phyloP scores from a whole-genome alignment of 768 basidiomycete genomes.

The Rhodotorula sphaerocarpa region DNA sequence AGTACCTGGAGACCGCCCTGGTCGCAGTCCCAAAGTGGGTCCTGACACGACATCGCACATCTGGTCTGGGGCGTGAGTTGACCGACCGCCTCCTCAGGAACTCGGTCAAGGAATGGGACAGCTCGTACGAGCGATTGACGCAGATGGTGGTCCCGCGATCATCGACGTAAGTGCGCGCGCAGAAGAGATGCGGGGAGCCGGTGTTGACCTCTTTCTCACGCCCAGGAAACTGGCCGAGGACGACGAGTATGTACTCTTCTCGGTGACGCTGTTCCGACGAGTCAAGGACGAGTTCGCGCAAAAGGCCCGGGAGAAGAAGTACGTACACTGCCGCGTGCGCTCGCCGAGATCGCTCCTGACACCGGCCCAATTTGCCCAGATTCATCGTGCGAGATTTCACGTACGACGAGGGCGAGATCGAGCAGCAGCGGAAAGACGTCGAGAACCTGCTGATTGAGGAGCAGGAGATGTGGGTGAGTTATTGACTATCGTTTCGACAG shows the following conservation, averaged over 20 bases:
- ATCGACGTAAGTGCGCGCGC: constrained; percentile 55
- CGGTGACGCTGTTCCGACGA: constrained; percentile 79
- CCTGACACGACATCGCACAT: background rate
- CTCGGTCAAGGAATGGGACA: constrained; percentile 76
- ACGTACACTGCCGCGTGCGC: too few species aligned
- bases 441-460: constrained; percentile 72
- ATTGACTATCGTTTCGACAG: too few species aligned
- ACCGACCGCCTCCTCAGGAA: constrained; percentile 49
- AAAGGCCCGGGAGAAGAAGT: constrained; percentile 90
- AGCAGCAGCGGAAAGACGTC: constrained; percentile 72
- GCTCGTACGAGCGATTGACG: constrained; percentile 77
- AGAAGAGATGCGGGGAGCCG: too few species aligned
- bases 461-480: constrained; percentile 88
- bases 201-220: background rate
- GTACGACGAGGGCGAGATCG: constrained; percentile 71
- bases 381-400: constrained; percentile 92
- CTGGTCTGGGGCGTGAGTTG: too few species aligned
- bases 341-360: too few species aligned
- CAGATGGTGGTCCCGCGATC: constrained; percentile 90
- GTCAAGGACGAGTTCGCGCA: constrained; percentile 87
- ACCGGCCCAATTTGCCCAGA: too few species aligned
- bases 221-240: constrained; percentile 67
- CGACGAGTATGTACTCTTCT: constrained; percentile 77
- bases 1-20: constrained; percentile 83
- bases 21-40: constrained; percentile 89